Evolutionary conservation across 176 grass and related monocot species (phyloP), one percentile per base, ranked within the genome.

Genomic region (Cymbopogon citratus): DNA sequence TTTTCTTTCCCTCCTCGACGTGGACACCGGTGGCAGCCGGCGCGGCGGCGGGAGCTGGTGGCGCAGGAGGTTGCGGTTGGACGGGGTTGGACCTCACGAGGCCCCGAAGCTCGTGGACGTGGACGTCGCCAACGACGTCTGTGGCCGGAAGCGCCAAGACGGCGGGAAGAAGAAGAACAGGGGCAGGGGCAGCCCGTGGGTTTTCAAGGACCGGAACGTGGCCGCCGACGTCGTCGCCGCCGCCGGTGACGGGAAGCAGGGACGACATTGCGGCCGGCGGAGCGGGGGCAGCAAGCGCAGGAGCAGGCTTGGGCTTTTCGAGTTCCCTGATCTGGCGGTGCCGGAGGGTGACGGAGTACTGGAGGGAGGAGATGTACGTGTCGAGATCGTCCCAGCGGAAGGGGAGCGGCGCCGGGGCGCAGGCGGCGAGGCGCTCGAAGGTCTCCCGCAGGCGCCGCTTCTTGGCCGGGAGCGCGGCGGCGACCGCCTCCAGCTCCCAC

Each of bases 381-480:
- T 91, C 74, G 78, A 91, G 59, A 69, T 91, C 86, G 21, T 85
- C 80, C 89, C 86, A 91, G 13, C 36, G 79, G 82, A 88, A 82
- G 24, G 85, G 79, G 46, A 84, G 75, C 25, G 78, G 76, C 19
- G 67, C 1, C 2, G 82, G 79, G 78, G 82, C 19, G 73, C 16
- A 31, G 61, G 67, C 54, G 25, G 15, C 67, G 10, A 91, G 86
- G 60, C 73, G 45, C 5, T 91, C 74, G 61, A 85, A 88, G 10
- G 86, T 79, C 61, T 79, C 80, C 54, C 60, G 82, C 39, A 91
- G 82, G 19, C 78, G 83, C 18, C 68, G 78, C 82, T 85, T 88
- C 82, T 91, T 88, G 49, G 31, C 73, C 1, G 86, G 68, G 31
- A 91, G 86, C 67, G 67, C 48, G 24, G 60, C 48, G 60, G 87